These are phyloP conservation scores for Quercus suber DNA, from an alignment of 306 rosid species.

Conservation along the genomic window DNA sequence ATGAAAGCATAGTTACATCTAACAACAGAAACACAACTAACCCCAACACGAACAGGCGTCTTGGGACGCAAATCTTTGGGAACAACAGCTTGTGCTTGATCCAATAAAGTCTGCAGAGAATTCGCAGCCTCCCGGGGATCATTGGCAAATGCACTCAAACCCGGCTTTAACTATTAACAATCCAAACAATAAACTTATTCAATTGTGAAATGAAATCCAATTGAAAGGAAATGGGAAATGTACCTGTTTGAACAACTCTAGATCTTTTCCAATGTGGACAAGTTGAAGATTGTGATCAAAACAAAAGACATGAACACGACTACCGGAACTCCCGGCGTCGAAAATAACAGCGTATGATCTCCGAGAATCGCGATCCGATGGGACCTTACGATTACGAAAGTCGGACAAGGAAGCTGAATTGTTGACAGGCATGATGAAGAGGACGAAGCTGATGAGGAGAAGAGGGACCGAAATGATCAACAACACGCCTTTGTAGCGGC, in stretches of 20 bases:
- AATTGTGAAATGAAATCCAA: not conserved
- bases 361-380: slow-evolving; percentile 40
- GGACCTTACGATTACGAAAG: slow-evolving; percentile 52
- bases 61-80: slow-evolving; percentile 64
- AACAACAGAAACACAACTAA: slow-evolving; percentile 21
- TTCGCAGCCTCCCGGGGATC: slow-evolving; percentile 72
- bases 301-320: slow-evolving; percentile 92
- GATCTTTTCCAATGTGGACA: slow-evolving; percentile 82
- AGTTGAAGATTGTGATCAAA: slow-evolving; percentile 76
- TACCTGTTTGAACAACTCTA: slow-evolving; percentile 85
- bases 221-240: not conserved
- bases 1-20: not conserved
- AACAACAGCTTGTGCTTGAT: slow-evolving; percentile 68
- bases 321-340: slow-evolving; percentile 99
- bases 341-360: slow-evolving; percentile 74
- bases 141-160: slow-evolving; percentile 71
- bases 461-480: slow-evolving; percentile 68
- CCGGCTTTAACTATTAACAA: slow-evolving; percentile 56
- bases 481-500: slow-evolving; percentile 63
- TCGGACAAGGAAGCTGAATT: slow-evolving; percentile 32
- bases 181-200: not conserved
- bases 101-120: slow-evolving; percentile 62
- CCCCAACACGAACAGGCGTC: slow-evolving; percentile 98
- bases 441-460: slow-evolving; percentile 56
- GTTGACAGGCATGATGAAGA: slow-evolving; percentile 60